Conservation (phyloP, 257 asterid genomes). For the Ballota nigra region DNA sequence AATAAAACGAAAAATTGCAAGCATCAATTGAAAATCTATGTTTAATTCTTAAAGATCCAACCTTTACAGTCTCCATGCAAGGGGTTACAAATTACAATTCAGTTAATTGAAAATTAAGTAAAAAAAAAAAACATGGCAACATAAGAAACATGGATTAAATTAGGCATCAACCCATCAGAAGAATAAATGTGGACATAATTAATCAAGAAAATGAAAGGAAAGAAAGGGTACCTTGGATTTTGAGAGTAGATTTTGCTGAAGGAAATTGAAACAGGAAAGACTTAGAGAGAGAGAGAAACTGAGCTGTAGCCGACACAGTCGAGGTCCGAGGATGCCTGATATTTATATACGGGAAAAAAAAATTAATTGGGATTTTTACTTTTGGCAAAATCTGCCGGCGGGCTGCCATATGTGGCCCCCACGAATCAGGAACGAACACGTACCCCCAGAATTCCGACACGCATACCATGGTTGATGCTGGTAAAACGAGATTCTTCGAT, state of each 20-base stretch:
- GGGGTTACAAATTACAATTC: too few relatives aligned
- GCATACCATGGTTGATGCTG: not conserved
- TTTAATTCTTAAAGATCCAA: not conserved
- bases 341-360: not conserved
- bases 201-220: not conserved
- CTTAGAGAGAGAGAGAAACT: not conserved
- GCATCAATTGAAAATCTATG: too few relatives aligned
- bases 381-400: too few relatives aligned
- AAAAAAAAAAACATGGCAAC: not conserved
- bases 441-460: not conserved
- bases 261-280: too few relatives aligned
- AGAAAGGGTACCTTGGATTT: not conserved
- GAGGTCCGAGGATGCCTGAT: not conserved
- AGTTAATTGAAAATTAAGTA: too few relatives aligned
- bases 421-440: not conserved
- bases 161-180: too few relatives aligned
- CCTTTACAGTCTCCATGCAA: not conserved
- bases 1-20: too few relatives aligned
- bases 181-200: too few relatives aligned
- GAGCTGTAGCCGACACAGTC: not conserved
- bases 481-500: too few relatives aligned
- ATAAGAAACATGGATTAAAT: not conserved
- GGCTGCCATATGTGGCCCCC: not conserved
- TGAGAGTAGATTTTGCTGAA: not conserved
- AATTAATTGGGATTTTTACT: too few relatives aligned